These are phyloP conservation scores for Cyclotella cryptica DNA, from an alignment of 108 stramenopile genomes.

Conservation along the genomic window DNA sequence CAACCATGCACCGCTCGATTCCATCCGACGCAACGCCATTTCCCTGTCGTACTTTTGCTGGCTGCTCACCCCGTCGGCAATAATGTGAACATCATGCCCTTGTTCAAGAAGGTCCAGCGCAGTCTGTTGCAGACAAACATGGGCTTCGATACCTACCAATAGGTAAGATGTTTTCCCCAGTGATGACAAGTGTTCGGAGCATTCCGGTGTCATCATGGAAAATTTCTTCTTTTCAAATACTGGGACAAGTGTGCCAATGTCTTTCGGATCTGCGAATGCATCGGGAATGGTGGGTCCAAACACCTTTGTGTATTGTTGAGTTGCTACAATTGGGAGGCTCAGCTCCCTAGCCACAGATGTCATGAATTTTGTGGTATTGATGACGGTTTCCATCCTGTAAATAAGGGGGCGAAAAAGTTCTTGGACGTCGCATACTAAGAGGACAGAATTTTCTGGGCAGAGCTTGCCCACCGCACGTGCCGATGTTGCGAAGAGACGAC, in stretches of 20 bases:
- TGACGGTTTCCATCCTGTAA: slow-evolving; percentile 78
- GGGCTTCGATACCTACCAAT: slow-evolving; percentile 97
- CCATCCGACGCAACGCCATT: slow-evolving; percentile 83
- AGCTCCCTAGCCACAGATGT: slow-evolving; percentile 84
- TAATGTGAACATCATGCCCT: slow-evolving; percentile 89
- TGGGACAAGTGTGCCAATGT: slow-evolving; percentile 44
- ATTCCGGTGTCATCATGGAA: too few species aligned
- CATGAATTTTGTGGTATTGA: slow-evolving; percentile 88
- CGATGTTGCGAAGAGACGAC: slow-evolving; percentile 9
- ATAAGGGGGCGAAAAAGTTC: slow-evolving; percentile 94
- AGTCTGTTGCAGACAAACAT: slow-evolving; percentile 96
- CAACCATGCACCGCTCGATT: too few species aligned
- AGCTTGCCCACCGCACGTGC: slow-evolving; percentile 83
- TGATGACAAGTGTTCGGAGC: slow-evolving; percentile 63
- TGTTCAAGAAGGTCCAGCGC: slow-evolving; percentile 87
- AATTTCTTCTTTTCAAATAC: slow-evolving; percentile 94
- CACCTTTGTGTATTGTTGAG: slow-evolving; percentile 97
- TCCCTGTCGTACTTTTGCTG: too few species aligned
- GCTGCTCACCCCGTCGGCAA: slow-evolving; percentile 89
- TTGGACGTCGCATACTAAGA: slow-evolving; percentile 95
- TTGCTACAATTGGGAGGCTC: slow-evolving; percentile 87
- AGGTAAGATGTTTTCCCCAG: slow-evolving; percentile 63
- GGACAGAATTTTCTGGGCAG: slow-evolving; percentile 63
- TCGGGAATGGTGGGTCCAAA: slow-evolving; percentile 87
- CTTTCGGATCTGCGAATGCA: slow-evolving; percentile 64